These are phyloP conservation scores for Penicillium verhagenii DNA, from an alignment of 495 filamentous ascomycete species.

Conservation along the genomic window DNA sequence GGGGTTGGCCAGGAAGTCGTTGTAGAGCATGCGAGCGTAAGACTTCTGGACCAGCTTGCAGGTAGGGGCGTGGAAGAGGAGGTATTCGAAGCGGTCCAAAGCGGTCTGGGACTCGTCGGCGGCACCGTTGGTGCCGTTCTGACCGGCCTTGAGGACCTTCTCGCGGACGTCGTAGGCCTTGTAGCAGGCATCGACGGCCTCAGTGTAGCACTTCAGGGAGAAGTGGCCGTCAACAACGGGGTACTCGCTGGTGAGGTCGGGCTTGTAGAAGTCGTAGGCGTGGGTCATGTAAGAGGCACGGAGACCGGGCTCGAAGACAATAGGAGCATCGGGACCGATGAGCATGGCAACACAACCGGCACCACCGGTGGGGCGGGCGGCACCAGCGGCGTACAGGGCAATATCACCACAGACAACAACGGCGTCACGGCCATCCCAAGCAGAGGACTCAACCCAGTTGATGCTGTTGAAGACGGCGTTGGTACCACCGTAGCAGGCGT, in stretches of 20 bases:
- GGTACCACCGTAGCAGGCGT: conserved; percentile 98
- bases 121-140: conserved; percentile 63
- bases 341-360: conserved; percentile 94
- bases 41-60: conserved; percentile 98
- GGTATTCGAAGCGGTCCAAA: conserved; percentile 92
- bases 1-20: conserved; percentile 85
- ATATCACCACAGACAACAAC: conserved; percentile 96
- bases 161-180: conserved; percentile 90
- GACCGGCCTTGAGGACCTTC: conserved; percentile 59
- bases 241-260: conserved; percentile 96
- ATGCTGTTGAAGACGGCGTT: conserved; percentile 96
- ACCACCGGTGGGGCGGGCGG: conserved; percentile 92
- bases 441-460: conserved; percentile 98
- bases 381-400: conserved; percentile 95
- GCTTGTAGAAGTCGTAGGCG: conserved; percentile 99
- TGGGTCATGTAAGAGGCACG: conserved; percentile 92
- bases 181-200: conserved; percentile 95
- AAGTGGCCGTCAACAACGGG: conserved; percentile 95
- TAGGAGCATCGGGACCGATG: conserved; percentile 86
- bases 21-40: conserved; percentile 93
- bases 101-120: conserved; percentile 58
- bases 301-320: conserved; percentile 88
- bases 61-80: conserved; percentile 93
- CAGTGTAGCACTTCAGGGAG: conserved; percentile 92
- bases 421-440: conserved; percentile 93